Base-by-base conservation (phyloP, 169 alveolate species). In the Sarcocystis neurona region DNA sequence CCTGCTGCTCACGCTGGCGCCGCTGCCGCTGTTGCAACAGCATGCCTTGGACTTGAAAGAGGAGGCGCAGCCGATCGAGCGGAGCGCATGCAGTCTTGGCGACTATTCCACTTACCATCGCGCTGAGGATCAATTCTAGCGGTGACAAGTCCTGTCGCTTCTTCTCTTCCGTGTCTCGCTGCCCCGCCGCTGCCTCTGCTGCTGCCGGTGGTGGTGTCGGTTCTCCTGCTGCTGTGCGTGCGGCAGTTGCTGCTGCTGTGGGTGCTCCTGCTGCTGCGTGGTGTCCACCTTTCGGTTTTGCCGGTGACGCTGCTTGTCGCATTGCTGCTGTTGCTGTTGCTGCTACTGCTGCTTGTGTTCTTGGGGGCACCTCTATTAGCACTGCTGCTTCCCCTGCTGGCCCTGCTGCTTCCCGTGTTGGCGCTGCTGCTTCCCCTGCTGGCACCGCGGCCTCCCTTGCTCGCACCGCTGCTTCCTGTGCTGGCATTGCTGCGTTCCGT, bases 41-140 rank as follows among this genome's bases (percentile, higher is more conserved):
- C 98, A 96, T 96, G 27, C 97, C 97, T 87, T 96, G 97, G 20
- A 95, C 94, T 88, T 96, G 97, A 92, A 94, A 96, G 84, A 96
- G 93, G 12, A 95, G 93, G 43, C 96, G 92, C 46, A 96, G 92
- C 39, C 98, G 90, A 79, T 96, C 98, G 91, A 95, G 91, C 12
- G 98, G 98, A 37, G 98, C 98, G 87, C 97, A 96, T 48, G 93
- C 88, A 0, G 97, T 94, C 93, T 96, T 96, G 63, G 98, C 95
- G 12, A 96, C 78, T 1, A 96, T 68, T 6, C 97, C 98, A 32
- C 97, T 72, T 6, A 79, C 85, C 50, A 84, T 86, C 15, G 90
- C 93, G 75, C 93, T 85, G 84, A 77, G 10, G 53, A 86, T 56
- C 66, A 72, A 66, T 70, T 86, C 87, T 30, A 46, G 2, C 43